Percentiles rank a stretch among this genome's conserved stretches.
Conservation (phyloP, 345 rosid genomes). For the Arabis alpina region DNA sequence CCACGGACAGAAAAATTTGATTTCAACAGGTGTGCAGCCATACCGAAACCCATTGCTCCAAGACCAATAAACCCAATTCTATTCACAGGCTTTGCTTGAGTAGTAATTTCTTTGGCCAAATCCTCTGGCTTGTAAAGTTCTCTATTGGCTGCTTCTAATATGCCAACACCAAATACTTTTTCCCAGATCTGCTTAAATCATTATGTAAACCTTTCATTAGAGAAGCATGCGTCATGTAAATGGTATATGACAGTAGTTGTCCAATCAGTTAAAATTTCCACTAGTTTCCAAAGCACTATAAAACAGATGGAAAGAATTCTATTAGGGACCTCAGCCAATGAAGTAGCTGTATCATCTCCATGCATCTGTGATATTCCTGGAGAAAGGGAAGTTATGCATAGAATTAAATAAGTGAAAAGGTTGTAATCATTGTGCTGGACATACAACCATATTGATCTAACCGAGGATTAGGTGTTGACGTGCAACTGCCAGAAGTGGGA, state of each 20-base stretch:
- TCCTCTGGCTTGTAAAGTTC: constrained; percentile 78
- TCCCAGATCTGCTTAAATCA: constrained; percentile 66
- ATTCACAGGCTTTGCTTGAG: constrained; percentile 58
- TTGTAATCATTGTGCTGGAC: neutral
- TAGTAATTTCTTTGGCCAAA: constrained; percentile 59
- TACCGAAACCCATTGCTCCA: constrained; percentile 99
- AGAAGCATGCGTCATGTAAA: constrained; percentile 1
- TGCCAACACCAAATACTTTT: constrained; percentile 62
- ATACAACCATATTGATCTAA: constrained; percentile 31
- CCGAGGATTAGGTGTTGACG: constrained; percentile 84
- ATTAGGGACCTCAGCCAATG: constrained; percentile 63
- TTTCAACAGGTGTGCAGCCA: constrained; percentile 85
- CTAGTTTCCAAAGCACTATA: constrained; percentile 24
- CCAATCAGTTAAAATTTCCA: constrained; percentile 6
- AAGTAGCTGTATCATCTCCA: constrained; percentile 48
- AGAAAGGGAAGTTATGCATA: constrained; percentile 32
- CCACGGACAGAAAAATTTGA: constrained; percentile 72
- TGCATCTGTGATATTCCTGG: constrained; percentile 61
- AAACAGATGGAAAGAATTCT: constrained; percentile 29
- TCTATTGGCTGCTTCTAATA: constrained; percentile 60
- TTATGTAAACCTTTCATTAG: constrained; percentile 28
- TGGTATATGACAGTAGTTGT: constrained; percentile 13
- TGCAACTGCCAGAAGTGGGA: constrained; percentile 78
- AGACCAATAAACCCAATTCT: constrained; percentile 93
- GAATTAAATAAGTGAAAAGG: constrained; percentile 8